These are phyloP conservation scores for Aureobasidium leucospermi DNA, from an alignment of 2,329 filamentous ascomycete species.

Conservation along the genomic window DNA sequence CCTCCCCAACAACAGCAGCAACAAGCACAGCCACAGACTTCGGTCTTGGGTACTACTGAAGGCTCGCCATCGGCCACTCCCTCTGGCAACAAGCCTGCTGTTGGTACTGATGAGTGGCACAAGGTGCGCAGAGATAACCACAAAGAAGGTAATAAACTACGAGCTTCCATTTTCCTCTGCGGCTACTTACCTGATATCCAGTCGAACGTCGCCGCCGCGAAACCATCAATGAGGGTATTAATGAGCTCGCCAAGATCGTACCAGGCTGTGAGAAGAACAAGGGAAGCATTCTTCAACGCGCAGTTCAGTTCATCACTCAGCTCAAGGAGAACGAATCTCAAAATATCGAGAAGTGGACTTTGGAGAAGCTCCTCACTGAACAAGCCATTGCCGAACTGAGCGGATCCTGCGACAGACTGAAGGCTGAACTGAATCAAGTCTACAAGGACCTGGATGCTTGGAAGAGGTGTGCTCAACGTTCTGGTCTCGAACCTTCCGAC, in stretches of 20 bases:
- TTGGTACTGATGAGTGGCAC: conserved; percentile 98
- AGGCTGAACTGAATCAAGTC: conserved; percentile 68
- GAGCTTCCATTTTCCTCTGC: neutral
- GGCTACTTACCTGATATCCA: conserved; percentile 30
- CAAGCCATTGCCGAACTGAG: conserved; percentile 85
- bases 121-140: conserved; percentile 96
- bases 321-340: conserved; percentile 90
- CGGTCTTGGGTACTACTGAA: neutral
- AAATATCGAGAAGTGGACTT: conserved; percentile 89
- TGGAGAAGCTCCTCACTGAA: conserved; percentile 84
- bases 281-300: conserved; percentile 87
- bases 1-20: conserved; percentile 36
- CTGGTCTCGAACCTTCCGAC: conserved; percentile 19
- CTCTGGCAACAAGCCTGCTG: conserved; percentile 60
- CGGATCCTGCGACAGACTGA: conserved; percentile 78
- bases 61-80: conserved; percentile 10
- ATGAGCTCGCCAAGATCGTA: conserved; percentile 94
- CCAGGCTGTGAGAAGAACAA: conserved; percentile 99
- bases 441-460: conserved; percentile 73
- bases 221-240: conserved; percentile 98
- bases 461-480: conserved; percentile 50
- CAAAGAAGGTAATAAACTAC: conserved; percentile 71
- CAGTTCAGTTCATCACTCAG: conserved; percentile 89
- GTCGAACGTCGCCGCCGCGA: conserved; percentile 94
- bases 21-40: neutral